Evolutionary conservation across 2,329 filamentous ascomycete species (phyloP), one percentile per base, ranked within the genome.

Genomic region (Torrubiella hemipterigena): DNA sequence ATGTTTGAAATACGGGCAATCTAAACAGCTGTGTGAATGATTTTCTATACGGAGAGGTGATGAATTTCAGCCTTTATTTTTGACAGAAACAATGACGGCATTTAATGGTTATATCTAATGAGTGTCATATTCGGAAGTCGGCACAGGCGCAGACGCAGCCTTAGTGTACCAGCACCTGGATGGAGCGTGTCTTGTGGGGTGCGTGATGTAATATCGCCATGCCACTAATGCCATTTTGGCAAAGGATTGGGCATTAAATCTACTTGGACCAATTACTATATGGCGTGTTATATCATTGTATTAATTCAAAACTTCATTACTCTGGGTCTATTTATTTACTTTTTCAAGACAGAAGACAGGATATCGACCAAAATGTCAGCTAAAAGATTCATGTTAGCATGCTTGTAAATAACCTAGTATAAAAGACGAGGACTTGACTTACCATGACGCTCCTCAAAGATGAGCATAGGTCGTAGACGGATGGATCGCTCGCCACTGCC

Each of bases 281-380:
- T 15, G 11, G 5, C 26, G 14, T 28, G 10, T 14, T 10, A 9
- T 17, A 10, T 10, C 12, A 28, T 15, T 28, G 18, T 28, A 28
- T 28, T 9, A 5, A 16, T 7, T 28, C 12, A 13, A 11, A 14
- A 18, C 27, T n/a, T n/a, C n/a, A n/a, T n/a, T n/a, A n/a, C n/a
- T n/a, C n/a, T n/a, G n/a, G n/a, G n/a, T n/a, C n/a, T n/a, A n/a
- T n/a, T n/a, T 17, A 4, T 17, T 24, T 25, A 36, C 21, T 33
- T 24, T 22, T 31, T 25, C 12, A 31, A 30, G 16, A 28, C 19
- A 11, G 27, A 27, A 22, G 29, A 25, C 24, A 38, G 18, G 9
- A 36, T 33, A 12, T 36, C 26, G 3, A 38, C 17, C 20, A 38
- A 23, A 32, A 38, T 34, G 14, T 38, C 36, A 12, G 36, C 36